phyloP scores from a whole-genome alignment of 345 rosid genomes.

The Erodium maritimum region DNA sequence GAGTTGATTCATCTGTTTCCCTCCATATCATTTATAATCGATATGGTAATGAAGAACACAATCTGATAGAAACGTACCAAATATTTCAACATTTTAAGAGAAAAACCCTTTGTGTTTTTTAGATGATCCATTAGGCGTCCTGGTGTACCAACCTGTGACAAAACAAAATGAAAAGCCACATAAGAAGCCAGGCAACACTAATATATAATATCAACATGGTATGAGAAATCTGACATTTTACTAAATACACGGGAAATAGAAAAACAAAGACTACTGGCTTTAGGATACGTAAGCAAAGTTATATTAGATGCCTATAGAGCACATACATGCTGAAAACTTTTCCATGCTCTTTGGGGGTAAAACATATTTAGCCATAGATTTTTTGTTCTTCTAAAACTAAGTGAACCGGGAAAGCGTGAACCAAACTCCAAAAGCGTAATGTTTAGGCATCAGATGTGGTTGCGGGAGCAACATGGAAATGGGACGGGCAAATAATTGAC shows the following conservation, averaged over 20 bases:
- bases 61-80: slow-evolving; percentile 36
- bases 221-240: no score
- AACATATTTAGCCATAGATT: no score
- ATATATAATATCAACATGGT: no score
- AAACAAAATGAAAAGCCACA: slow-evolving; percentile 1
- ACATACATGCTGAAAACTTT: no score
- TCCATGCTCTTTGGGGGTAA: no score
- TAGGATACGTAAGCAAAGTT: no score
- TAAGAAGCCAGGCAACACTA: not conserved
- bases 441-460: no score
- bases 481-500: not conserved
- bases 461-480: not conserved
- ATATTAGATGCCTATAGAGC: no score
- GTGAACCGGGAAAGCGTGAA: no score
- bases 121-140: slow-evolving; percentile 89
- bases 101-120: slow-evolving; percentile 79
- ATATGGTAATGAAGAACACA: not conserved
- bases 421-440: no score
- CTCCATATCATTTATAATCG: not conserved
- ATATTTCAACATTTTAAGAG: slow-evolving; percentile 62
- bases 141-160: slow-evolving; percentile 80
- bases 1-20: not conserved
- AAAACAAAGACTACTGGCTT: no score
- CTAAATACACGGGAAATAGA: not conserved
- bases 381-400: no score